Evolutionary conservation across 75 land plant genomes (phyloP).

Genomic region (Chamaecyparis obtusa): DNA sequence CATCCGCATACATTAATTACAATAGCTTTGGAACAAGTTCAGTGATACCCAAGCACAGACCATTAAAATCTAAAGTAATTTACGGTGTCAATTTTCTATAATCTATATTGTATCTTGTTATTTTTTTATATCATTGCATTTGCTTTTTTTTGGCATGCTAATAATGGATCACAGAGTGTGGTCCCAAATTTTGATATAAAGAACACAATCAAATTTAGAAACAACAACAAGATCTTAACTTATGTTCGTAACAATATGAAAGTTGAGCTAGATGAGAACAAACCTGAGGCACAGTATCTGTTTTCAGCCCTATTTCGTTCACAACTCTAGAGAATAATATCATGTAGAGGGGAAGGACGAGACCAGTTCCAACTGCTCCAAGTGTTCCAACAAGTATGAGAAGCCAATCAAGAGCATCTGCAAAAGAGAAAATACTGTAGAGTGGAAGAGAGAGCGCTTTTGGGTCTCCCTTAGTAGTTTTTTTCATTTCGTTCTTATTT

Average conservation of each 20-base stretch:
- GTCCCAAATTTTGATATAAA: too few species aligned
- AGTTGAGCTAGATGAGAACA: not conserved
- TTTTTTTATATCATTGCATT: too few species aligned
- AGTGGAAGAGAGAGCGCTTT: not conserved
- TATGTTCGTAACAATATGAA: too few species aligned
- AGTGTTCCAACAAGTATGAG: conserved; percentile 55
- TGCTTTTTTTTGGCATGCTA: too few species aligned
- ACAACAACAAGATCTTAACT: too few species aligned
- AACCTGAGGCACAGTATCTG: conserved; percentile 16
- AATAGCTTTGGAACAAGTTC: not conserved
- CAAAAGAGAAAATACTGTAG: conserved; percentile 46
- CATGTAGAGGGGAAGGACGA: conserved; percentile 51
- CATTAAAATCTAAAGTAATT: conserved; percentile 1
- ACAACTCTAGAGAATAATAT: conserved; percentile 42
- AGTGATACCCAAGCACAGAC: too few species aligned
- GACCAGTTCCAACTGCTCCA: conserved; percentile 65
- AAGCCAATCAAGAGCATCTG: conserved; percentile 46
- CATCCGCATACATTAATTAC: not conserved
- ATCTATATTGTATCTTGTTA: too few species aligned
- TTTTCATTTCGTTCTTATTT: too few species aligned
- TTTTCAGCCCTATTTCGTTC: conserved; percentile 14
- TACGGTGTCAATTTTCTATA: too few species aligned
- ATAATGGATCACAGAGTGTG: too few species aligned
- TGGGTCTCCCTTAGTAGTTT: too few species aligned
- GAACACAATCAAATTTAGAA: too few species aligned